Evolutionary conservation across 768 basidiomycete genomes (phyloP), one percentile per base, ranked within the genome.

Genomic region (Pulveroboletus sp.): DNA sequence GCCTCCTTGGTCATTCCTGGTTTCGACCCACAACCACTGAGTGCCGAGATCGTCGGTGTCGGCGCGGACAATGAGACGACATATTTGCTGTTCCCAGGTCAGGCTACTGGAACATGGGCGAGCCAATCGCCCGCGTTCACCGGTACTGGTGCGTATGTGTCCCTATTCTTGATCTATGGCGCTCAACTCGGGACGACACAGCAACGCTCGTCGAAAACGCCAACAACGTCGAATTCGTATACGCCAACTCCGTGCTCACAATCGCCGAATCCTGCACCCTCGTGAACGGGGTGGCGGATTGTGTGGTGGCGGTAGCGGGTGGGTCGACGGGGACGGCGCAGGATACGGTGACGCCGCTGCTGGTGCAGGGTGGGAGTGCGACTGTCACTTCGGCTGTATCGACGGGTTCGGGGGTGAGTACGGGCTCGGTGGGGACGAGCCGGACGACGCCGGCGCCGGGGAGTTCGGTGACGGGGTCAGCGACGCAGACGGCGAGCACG

Each of bases 1-100:
- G 14, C 36, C 7, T 73, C 77, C n/a, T 57, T 77, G 33, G 75
- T 68, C 49, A 65, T 79, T 45, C 76, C 75, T 1, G 74, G 69
- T 25, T 74, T 75, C 44, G 72, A 77, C 47, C 68, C 70, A 16
- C 73, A 73, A 57, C 72, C 73, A 9, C 51, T 76, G 35, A 70
- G 72, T 43, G 75, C 70, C 36, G 64, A 69, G 51, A 59, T 68
- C 33, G 34, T 76, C n/a, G 75, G 76, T 10, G 71, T 72, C 16
- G 76, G 71, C 6, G 38, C 58, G 13, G 61, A 71, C 48, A 73
- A 75, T 17, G 59, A 63, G 38, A 77, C 77, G 13, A 76, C 76
- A 16, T 78, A 69, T 62, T 61, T 56, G 17, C 46, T 77, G 38
- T 56, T 67, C 6, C 65, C 71, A 33, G 76, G 71, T 1, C 45